These are phyloP conservation scores for Tagetes erecta DNA, from an alignment of 129 eudicot species.

Conservation along the genomic window DNA sequence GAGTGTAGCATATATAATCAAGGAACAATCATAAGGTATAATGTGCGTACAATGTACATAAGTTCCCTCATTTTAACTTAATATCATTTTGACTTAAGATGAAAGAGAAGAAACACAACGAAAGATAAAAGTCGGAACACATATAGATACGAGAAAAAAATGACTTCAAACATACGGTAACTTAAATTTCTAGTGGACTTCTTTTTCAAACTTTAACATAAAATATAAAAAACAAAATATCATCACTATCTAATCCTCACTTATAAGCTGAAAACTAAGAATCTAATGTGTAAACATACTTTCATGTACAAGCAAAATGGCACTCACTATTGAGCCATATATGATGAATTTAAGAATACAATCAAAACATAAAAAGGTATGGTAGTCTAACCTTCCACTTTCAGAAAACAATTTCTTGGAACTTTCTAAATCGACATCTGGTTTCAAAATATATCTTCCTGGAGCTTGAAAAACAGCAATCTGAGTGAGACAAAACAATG, in stretches of 20 bases:
- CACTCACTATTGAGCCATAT: background rate
- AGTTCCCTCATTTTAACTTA: background rate
- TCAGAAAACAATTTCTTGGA: conserved; percentile 49
- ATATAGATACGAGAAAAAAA: background rate
- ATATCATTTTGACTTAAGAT: background rate
- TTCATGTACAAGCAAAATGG: conserved; percentile 4
- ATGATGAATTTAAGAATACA: background rate
- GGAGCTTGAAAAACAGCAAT: conserved; percentile 77
- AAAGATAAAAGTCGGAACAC: background rate
- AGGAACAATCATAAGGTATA: background rate
- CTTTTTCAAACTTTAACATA: background rate
- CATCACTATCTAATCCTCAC: background rate
- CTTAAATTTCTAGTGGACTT: background rate
- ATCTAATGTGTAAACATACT: conserved; percentile 5
- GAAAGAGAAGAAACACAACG: background rate
- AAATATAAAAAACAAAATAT: background rate
- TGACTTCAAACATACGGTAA: background rate
- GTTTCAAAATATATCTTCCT: conserved; percentile 80
- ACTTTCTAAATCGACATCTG: conserved; percentile 61
- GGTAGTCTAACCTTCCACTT: conserved; percentile 62
- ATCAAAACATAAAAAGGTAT: background rate
- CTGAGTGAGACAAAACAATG: conserved; percentile 43
- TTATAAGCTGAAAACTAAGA: background rate
- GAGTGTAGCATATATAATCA: conserved; percentile 2
- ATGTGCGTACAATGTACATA: background rate